These are phyloP conservation scores for Jaminaea rosea DNA, from an alignment of 1,284 basidiomycete genomes.

Conservation along the genomic window DNA sequence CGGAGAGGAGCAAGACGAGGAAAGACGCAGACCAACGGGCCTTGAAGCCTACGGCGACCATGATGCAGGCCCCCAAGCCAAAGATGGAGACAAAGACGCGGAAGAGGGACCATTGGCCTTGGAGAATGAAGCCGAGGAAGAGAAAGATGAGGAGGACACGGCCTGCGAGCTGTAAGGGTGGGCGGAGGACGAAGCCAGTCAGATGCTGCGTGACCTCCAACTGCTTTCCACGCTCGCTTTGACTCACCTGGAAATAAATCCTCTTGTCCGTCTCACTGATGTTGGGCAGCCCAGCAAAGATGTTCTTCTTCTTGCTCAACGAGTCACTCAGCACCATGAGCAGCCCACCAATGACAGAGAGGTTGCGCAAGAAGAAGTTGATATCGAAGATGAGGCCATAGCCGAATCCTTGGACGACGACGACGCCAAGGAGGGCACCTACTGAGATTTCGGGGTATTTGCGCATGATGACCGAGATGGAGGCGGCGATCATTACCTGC, in stretches of 20 bases:
- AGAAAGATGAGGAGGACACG: conserved; percentile 97
- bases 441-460: conserved; percentile 80
- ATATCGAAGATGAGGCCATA: conserved; percentile 94
- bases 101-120: conserved; percentile 77
- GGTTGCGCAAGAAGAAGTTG: conserved; percentile 97
- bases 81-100: conserved; percentile 73
- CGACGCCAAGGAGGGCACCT: conserved; percentile 77
- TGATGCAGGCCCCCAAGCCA: conserved; percentile 65
- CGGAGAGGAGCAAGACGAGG: conserved; percentile 78
- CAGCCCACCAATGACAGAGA: conserved; percentile 81
- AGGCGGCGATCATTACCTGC: conserved; percentile 67
- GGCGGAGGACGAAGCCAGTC: neutral
- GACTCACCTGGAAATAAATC: conserved; percentile 60
- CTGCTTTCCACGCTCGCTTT: neutral
- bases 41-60: conserved; percentile 98
- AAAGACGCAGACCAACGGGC: conserved; percentile 98
- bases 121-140: conserved; percentile 94
- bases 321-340: conserved; percentile 98
- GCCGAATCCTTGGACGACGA: conserved; percentile 83
- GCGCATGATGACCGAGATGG: conserved; percentile 78
- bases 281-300: conserved; percentile 83
- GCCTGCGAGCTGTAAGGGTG: conserved; percentile 66
- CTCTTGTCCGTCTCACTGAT: conserved; percentile 86
- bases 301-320: conserved; percentile 64
- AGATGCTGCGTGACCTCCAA: neutral